These are phyloP conservation scores for Talaromyces amestolkiae DNA, from an alignment of 2,329 filamentous ascomycete species.

Conservation along the genomic window DNA sequence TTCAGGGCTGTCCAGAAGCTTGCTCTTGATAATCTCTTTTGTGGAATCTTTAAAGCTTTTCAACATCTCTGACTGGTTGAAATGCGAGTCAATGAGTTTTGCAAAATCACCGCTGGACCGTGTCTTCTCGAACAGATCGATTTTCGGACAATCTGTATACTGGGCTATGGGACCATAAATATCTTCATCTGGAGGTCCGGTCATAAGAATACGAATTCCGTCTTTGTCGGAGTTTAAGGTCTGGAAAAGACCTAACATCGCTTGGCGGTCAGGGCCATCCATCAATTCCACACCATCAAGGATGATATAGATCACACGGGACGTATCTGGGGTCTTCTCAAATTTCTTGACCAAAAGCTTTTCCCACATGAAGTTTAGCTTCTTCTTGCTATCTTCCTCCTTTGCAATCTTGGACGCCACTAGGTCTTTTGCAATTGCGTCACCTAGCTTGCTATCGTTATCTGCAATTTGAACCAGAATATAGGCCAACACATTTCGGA, in stretches of 20 bases:
- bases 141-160: neutral
- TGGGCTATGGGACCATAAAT: neutral
- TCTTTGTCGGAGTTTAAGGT: neutral
- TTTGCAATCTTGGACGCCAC: neutral
- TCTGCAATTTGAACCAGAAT: constrained; percentile 7
- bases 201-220: constrained; percentile 8
- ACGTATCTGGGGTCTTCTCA: constrained; percentile 4
- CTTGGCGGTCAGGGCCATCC: neutral
- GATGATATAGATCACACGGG: constrained; percentile 1
- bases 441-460: neutral
- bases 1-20: constrained; percentile 2
- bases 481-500: constrained; percentile 8
- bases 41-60: neutral
- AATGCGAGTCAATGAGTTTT: constrained; percentile 1
- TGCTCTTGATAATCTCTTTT: neutral
- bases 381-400: neutral
- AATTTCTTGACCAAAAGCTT: constrained; percentile 11
- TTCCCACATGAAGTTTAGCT: constrained; percentile 8
- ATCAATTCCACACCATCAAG: constrained; percentile 10
- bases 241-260: constrained; percentile 1
- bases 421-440: constrained; percentile 8
- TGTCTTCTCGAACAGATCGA: constrained; percentile 5
- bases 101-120: neutral
- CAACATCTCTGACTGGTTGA: neutral
- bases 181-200: constrained; percentile 5